Evolutionary conservation across 768 basidiomycete genomes (phyloP).

Genomic region (Cubamyces sp.): DNA sequence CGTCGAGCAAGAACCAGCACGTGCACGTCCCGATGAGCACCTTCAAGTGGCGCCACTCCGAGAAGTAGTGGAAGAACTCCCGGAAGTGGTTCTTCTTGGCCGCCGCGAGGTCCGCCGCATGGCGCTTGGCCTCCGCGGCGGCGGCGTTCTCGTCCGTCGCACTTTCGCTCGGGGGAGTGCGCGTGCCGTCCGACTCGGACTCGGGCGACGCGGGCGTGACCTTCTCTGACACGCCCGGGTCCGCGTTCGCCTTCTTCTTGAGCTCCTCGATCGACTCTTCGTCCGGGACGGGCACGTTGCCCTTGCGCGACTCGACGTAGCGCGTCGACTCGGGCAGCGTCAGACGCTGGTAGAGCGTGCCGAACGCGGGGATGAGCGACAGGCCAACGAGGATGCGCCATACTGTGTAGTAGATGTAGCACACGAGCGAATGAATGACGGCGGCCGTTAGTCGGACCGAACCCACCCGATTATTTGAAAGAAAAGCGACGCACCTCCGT

Average conservation of each 20-base stretch:
- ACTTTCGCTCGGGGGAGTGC: constrained; percentile 19
- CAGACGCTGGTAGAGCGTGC: constrained; percentile 74
- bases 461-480: not conserved
- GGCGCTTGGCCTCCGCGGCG: not conserved
- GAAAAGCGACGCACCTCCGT: constrained; percentile 55
- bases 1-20: constrained; percentile 79
- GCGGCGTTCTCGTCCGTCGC: not conserved
- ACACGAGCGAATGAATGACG: not conserved
- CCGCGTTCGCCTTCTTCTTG: constrained; percentile 35
- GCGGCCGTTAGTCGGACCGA: not conserved
- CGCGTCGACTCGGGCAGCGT: constrained; percentile 72
- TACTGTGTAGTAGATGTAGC: constrained; percentile 40
- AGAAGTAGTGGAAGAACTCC: constrained; percentile 71
- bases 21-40: constrained; percentile 66
- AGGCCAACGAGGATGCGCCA: constrained; percentile 80
- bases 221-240: constrained; percentile 28
- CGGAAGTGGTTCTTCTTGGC: constrained; percentile 55
- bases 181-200: constrained; percentile 13
- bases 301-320: constrained; percentile 49
- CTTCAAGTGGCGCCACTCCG: constrained; percentile 71
- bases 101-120: constrained; percentile 27
- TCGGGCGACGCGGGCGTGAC: constrained; percentile 34
- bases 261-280: constrained; percentile 37
- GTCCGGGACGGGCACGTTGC: constrained; percentile 12
- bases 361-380: constrained; percentile 75